Conservation (phyloP, 257 asterid species). For the Solanum arcanum region DNA sequence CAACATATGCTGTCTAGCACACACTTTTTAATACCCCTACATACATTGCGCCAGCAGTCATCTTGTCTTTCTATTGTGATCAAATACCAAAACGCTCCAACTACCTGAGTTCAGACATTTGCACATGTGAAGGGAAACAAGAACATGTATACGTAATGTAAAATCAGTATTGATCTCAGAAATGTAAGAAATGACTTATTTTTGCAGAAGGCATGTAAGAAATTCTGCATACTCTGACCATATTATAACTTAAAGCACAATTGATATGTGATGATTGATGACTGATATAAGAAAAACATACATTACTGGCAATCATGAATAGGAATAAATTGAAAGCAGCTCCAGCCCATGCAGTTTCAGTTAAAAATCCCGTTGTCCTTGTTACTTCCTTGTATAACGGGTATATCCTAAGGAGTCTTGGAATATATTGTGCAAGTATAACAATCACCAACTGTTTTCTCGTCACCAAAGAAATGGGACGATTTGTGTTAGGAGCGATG, state of each 20-base stretch:
- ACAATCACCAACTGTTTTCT: slow-evolving; percentile 25
- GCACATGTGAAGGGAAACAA: not conserved
- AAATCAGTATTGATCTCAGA: not conserved
- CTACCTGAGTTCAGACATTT: slow-evolving; percentile 9
- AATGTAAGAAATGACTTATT: not conserved
- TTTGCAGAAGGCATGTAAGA: not conserved
- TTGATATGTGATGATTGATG: not conserved
- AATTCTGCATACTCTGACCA: not conserved
- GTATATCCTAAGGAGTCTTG: slow-evolving; percentile 37
- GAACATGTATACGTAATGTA: not conserved
- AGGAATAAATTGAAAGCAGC: slow-evolving; percentile 61
- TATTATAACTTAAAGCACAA: not conserved
- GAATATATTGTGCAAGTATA: slow-evolving; percentile 34
- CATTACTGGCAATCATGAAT: slow-evolving; percentile 66
- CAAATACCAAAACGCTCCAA: slow-evolving; percentile 64
- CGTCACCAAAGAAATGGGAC: slow-evolving; percentile 30
- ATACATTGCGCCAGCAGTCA: slow-evolving; percentile 37
- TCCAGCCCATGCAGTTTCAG: slow-evolving; percentile 64
- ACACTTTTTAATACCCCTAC: slow-evolving; percentile 7
- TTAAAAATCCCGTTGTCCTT: slow-evolving; percentile 43
- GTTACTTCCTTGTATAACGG: slow-evolving; percentile 46
- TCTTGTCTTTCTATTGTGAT: slow-evolving; percentile 44
- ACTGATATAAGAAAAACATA: slow-evolving; percentile 2
- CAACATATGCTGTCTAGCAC: slow-evolving; percentile 23
- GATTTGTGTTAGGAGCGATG: slow-evolving; percentile 10